Conservation (phyloP, 148 eudicot genomes). For the Spergularia marina region DNA sequence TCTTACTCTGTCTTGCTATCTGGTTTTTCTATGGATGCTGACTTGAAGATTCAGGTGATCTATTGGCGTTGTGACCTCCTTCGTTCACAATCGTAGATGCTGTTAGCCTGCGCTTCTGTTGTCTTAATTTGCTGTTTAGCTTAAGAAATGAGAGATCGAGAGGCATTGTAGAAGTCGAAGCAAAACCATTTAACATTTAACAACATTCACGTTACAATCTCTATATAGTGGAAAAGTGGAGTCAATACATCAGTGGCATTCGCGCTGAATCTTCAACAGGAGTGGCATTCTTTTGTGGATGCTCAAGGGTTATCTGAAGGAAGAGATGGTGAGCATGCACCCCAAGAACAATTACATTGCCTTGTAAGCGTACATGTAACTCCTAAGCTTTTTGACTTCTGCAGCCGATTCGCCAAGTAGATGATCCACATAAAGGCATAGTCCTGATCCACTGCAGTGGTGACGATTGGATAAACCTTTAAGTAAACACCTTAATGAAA, state of each 20-base stretch:
- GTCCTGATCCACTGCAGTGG: conserved; percentile 56
- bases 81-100: too few relatives aligned
- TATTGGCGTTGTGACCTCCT: too few relatives aligned
- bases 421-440: conserved; percentile 80
- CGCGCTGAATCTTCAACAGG: not conserved
- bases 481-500: conserved; percentile 3
- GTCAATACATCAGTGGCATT: not conserved
- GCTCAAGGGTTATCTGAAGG: not conserved
- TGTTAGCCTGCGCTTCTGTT: too few relatives aligned
- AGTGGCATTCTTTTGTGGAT: not conserved
- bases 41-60: too few relatives aligned
- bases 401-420: conserved; percentile 69
- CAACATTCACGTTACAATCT: not conserved
- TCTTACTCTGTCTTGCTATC: too few relatives aligned
- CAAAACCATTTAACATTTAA: not conserved
- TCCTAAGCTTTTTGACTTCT: conserved; percentile 83
- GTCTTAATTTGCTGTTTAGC: too few relatives aligned
- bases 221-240: not conserved
- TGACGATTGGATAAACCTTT: not conserved
- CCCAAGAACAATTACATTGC: conserved; percentile 34
- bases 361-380: conserved; percentile 88
- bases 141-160: too few relatives aligned
- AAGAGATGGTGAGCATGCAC: not conserved
- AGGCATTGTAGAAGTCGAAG: too few relatives aligned
- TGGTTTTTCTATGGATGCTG: too few relatives aligned